Percentiles rank a stretch among this genome's conserved stretches.
phyloP scores from a whole-genome alignment of 495 filamentous ascomycete species.

The Terfezia boudieri region DNA sequence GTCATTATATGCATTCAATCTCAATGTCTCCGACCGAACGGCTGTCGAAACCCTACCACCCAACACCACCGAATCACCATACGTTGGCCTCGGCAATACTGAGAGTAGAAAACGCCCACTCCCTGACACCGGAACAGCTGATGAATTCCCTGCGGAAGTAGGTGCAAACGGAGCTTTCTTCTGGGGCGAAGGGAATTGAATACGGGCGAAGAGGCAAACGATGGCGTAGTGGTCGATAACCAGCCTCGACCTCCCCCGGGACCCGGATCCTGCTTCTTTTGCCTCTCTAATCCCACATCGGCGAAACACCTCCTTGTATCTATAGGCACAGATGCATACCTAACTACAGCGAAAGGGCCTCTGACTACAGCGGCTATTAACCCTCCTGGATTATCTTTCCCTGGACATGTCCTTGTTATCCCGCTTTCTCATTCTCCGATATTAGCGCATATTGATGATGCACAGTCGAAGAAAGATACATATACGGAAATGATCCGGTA shows the following conservation, averaged over 20 bases:
- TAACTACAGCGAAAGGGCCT: constrained; percentile 82
- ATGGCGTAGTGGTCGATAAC: constrained; percentile 22
- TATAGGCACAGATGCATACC: constrained; percentile 62
- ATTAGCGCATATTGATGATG: constrained; percentile 34
- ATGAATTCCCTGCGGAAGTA: constrained; percentile 32
- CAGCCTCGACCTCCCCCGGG: constrained; percentile 15
- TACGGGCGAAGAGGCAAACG: constrained; percentile 29
- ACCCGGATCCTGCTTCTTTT: constrained; percentile 75
- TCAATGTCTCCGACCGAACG: not conserved
- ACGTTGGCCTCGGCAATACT: constrained; percentile 22
- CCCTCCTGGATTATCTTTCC: constrained; percentile 39
- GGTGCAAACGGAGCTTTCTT: constrained; percentile 11
- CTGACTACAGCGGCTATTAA: constrained; percentile 47
- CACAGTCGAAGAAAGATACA: constrained; percentile 31
- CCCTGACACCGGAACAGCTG: constrained; percentile 35
- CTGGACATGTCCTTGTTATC: constrained; percentile 75
- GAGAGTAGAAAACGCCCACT: constrained; percentile 33
- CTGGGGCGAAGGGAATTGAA: constrained; percentile 8
- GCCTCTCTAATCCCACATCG: constrained; percentile 59
- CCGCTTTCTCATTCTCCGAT: constrained; percentile 58
- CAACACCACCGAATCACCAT: constrained; percentile 50
- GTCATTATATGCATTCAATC: not conserved
- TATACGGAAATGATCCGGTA: constrained; percentile 64
- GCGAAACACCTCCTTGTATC: constrained; percentile 72
- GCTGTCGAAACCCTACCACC: not conserved